Evolutionary conservation across 345 rosid genomes (phyloP).

Genomic region (Dovyalis caffra): DNA sequence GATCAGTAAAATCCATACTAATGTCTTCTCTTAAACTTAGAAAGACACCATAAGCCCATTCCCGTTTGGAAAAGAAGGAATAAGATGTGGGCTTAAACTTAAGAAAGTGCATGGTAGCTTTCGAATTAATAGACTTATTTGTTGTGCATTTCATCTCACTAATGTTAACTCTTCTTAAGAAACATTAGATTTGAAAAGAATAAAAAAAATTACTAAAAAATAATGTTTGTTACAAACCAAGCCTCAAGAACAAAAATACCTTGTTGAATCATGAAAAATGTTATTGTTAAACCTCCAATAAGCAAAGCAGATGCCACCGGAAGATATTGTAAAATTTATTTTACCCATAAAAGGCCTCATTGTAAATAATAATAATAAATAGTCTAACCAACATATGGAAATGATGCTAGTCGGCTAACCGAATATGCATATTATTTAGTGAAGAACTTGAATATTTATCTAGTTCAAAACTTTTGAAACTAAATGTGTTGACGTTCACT

Average conservation of each 20-base stretch:
- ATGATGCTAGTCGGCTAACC: background rate
- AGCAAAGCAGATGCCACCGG: slow-evolving; percentile 91
- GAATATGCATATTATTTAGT: background rate
- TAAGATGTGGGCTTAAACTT: no score
- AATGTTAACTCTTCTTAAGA: background rate
- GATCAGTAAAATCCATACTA: no score
- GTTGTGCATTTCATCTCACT: slow-evolving; percentile 79
- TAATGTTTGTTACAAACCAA: background rate
- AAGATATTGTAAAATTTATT: slow-evolving; percentile 61
- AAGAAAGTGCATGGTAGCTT: no score
- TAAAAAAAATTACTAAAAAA: background rate
- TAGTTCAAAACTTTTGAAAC: background rate
- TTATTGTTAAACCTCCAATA: slow-evolving; percentile 80
- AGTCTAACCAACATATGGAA: background rate
- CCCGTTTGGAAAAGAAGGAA: no score
- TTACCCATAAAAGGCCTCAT: background rate
- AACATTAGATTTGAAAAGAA: background rate
- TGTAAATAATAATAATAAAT: background rate
- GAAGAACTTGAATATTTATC: background rate
- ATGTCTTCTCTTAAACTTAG: no score
- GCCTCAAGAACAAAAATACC: slow-evolving; percentile 39
- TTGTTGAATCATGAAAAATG: slow-evolving; percentile 79
- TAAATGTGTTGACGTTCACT: no score
- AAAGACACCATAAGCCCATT: no score
- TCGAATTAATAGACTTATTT: no score